Conservation (phyloP, 495 filamentous ascomycete genomes). For the Aspergillus sclerotiicarbonarius region DNA sequence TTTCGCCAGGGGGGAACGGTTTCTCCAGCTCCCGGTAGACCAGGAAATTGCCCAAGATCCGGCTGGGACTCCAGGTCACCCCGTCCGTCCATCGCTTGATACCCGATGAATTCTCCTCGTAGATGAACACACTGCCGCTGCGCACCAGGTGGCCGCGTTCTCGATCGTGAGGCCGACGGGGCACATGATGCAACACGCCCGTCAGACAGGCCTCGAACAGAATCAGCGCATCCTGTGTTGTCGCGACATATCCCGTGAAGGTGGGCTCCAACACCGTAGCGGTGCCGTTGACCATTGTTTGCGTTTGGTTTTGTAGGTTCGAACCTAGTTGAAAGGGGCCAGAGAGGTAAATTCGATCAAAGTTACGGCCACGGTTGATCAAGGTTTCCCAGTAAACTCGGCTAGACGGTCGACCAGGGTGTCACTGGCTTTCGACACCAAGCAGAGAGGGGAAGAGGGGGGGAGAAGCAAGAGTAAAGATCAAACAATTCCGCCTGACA, state of each 20-base stretch:
- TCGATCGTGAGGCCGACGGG: constrained; percentile 80
- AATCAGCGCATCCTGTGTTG: constrained; percentile 71
- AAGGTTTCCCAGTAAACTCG: constrained; percentile 18
- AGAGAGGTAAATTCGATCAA: constrained; percentile 21
- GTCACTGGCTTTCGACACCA: background rate
- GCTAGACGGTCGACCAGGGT: constrained; percentile 4
- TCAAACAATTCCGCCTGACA: background rate
- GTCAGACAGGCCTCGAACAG: constrained; percentile 73
- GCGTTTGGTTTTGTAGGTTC: constrained; percentile 18
- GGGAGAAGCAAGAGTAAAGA: background rate
- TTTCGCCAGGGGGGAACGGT: constrained; percentile 81
- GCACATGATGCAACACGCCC: constrained; percentile 67
- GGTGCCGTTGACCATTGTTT: constrained; percentile 47
- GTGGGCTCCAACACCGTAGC: constrained; percentile 54
- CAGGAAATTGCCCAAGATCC: constrained; percentile 83
- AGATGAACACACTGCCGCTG: constrained; percentile 85
- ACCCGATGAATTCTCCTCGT: constrained; percentile 81
- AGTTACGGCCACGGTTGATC: constrained; percentile 20
- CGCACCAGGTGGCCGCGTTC: constrained; percentile 71
- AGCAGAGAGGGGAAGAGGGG: background rate
- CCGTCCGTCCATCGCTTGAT: constrained; percentile 97
- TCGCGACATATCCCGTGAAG: constrained; percentile 64
- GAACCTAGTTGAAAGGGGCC: constrained; percentile 23
- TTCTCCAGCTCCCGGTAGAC: constrained; percentile 85
- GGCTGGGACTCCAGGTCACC: constrained; percentile 83